Evolutionary conservation across 768 basidiomycete genomes (phyloP).

Genomic region (Auriculariales sp.): DNA sequence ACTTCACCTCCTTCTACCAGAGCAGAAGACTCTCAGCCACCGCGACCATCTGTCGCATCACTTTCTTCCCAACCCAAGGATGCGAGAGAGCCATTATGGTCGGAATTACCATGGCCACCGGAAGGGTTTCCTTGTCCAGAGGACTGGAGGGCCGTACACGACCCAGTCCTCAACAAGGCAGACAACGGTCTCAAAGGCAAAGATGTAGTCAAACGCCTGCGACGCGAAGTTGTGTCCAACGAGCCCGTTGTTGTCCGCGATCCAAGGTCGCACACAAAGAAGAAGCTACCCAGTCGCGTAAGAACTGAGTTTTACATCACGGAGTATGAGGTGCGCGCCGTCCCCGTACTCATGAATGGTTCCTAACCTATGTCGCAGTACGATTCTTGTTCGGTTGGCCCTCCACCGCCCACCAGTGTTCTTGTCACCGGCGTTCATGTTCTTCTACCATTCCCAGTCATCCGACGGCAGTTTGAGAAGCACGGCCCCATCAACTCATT

Average conservation of each 20-base stretch:
- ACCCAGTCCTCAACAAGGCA: constrained; percentile 38
- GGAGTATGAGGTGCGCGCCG: constrained; percentile 38
- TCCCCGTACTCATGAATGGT: background rate
- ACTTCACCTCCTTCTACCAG: no score
- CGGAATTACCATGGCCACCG: no score
- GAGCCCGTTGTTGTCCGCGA: constrained; percentile 4
- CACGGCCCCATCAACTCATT: constrained; percentile 52
- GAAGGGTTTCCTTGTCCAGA: no score
- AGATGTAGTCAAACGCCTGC: constrained; percentile 26
- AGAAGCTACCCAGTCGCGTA: constrained; percentile 11
- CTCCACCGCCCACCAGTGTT: constrained; percentile 61
- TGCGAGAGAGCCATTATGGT: no score
- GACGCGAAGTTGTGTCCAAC: constrained; percentile 10
- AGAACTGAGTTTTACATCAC: constrained; percentile 28
- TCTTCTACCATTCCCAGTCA: constrained; percentile 47
- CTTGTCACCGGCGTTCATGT: constrained; percentile 59
- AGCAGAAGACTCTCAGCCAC: no score
- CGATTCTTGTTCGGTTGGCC: constrained; percentile 55
- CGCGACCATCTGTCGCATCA: no score
- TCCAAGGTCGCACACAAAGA: constrained; percentile 12
- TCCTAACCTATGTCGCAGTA: constrained; percentile 30
- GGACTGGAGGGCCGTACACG: constrained; percentile 30
- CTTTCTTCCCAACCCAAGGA: no score
- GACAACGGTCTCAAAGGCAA: constrained; percentile 22
- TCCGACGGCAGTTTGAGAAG: constrained; percentile 48